Evolutionary conservation across 371 early-diverging fungal genomes (phyloP).

Genomic region (Blakeslea trispora): DNA sequence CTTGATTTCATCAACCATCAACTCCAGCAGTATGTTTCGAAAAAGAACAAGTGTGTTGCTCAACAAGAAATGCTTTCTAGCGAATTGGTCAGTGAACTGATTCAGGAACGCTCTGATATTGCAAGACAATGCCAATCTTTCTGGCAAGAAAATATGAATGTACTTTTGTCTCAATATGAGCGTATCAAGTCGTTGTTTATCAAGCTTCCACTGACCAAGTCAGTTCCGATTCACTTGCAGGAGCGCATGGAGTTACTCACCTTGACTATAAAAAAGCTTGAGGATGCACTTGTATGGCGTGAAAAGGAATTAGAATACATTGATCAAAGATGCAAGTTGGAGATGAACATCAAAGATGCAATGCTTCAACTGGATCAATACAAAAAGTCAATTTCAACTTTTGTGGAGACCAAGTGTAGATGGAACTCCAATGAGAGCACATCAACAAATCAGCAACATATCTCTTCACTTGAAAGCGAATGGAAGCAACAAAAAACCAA

Average conservation of each 20-base stretch:
- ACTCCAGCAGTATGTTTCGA: slow-evolving; percentile 18
- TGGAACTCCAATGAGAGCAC: slow-evolving; percentile 17
- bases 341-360: slow-evolving; percentile 12
- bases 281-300: slow-evolving; percentile 22
- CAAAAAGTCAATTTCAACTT: slow-evolving; percentile 7
- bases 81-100: not conserved
- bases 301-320: slow-evolving; percentile 23
- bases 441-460: not conserved
- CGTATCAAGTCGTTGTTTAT: slow-evolving; percentile 8
- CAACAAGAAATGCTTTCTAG: slow-evolving; percentile 22
- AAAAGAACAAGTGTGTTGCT: slow-evolving; percentile 34
- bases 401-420: slow-evolving; percentile 19
- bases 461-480: not conserved
- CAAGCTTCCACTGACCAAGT: slow-evolving; percentile 23
- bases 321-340: slow-evolving; percentile 19
- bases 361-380: slow-evolving; percentile 11
- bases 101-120: slow-evolving; percentile 11
- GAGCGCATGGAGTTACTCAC: slow-evolving; percentile 19
- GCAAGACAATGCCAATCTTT: not conserved
- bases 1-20: slow-evolving; percentile 19
- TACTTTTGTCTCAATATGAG: slow-evolving; percentile 5
- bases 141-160: not conserved
- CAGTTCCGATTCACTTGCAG: slow-evolving; percentile 22
- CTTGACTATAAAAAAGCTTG: slow-evolving; percentile 16
- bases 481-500: slow-evolving; percentile 8